Evolutionary conservation across 805 yeast species (phyloP).

Genomic region (Scheffersomyces spartinae): DNA sequence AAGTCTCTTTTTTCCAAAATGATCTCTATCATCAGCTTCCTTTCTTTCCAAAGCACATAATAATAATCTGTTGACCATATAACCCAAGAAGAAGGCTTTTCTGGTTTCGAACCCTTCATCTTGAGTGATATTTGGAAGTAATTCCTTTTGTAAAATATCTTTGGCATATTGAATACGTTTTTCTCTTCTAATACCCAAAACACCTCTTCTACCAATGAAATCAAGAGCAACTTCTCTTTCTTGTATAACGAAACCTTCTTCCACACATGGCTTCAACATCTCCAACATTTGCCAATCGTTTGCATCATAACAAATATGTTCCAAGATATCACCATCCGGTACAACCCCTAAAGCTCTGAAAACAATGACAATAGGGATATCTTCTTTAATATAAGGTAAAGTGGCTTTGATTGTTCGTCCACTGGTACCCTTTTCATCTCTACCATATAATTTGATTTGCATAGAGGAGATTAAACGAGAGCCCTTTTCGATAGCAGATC

Average conservation of each 20-base stretch:
- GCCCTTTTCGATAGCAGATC: slow-evolving; percentile 96
- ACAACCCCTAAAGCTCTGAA: slow-evolving; percentile 97
- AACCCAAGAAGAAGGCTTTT: slow-evolving; percentile 94
- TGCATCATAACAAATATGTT: slow-evolving; percentile 95
- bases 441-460: slow-evolving; percentile 85
- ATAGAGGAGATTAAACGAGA: slow-evolving; percentile 86
- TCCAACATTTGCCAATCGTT: slow-evolving; percentile 99
- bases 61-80: slow-evolving; percentile 91
- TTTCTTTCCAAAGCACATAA: slow-evolving; percentile 94
- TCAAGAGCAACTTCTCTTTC: slow-evolving; percentile 97
- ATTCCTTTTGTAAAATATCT: slow-evolving; percentile 91
- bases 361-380: slow-evolving; percentile 92
- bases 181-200: slow-evolving; percentile 90
- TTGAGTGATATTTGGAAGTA: slow-evolving; percentile 94
- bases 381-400: slow-evolving; percentile 91
- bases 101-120: slow-evolving; percentile 94
- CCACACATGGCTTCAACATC: slow-evolving; percentile 97
- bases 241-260: slow-evolving; percentile 96
- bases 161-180: slow-evolving; percentile 97
- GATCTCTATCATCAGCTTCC: slow-evolving; percentile 98
- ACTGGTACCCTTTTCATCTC: slow-evolving; percentile 56
- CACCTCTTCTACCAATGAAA: slow-evolving; percentile 97
- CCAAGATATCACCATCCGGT: slow-evolving; percentile 97
- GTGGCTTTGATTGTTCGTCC: slow-evolving; percentile 91
- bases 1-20: slow-evolving; percentile 95